These are phyloP conservation scores for Volvox carteri DNA, from an alignment of 163 green algal genomes.

Conservation along the genomic window DNA sequence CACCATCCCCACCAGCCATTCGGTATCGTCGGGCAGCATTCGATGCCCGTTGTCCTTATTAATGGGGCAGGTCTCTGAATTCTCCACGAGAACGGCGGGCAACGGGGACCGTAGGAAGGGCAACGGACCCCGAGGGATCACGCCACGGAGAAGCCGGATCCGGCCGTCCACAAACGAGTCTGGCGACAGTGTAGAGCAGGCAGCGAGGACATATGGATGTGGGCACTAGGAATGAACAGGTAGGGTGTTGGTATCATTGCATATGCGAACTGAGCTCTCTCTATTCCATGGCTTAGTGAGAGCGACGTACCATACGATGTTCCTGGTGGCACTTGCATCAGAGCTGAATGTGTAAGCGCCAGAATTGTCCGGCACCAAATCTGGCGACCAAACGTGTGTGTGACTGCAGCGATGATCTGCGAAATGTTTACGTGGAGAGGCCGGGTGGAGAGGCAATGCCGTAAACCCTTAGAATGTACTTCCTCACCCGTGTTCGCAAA, in stretches of 20 bases:
- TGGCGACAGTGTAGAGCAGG: too few species aligned
- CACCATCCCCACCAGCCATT: conserved; percentile 59
- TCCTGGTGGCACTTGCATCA: conserved; percentile 67
- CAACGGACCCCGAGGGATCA: conserved; percentile 47
- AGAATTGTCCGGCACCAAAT: conserved; percentile 76
- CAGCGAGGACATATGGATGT: too few species aligned
- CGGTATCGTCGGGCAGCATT: conserved; percentile 68
- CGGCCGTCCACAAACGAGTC: conserved; percentile 69
- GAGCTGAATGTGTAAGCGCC: conserved; percentile 74
- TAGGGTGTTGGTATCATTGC: too few species aligned
- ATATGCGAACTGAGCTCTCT: too few species aligned
- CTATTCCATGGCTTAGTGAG: too few species aligned
- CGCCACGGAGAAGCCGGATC: conserved; percentile 57
- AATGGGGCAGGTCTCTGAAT: conserved; percentile 66
- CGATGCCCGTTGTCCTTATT: conserved; percentile 41
- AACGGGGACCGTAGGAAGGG: conserved; percentile 61
- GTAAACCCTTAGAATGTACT: too few species aligned
- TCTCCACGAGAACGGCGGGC: conserved; percentile 68
- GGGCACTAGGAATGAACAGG: too few species aligned
- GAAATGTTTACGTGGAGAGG: too few species aligned
- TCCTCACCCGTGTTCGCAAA: too few species aligned
- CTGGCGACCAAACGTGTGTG: conserved; percentile 63
- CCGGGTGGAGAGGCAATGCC: too few species aligned
- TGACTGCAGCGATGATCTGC: conserved; percentile 73
- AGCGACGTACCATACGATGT: conserved; percentile 62